These are phyloP conservation scores for Coemansia sp. DNA, from an alignment of 371 early-diverging fungal species.

Conservation along the genomic window DNA sequence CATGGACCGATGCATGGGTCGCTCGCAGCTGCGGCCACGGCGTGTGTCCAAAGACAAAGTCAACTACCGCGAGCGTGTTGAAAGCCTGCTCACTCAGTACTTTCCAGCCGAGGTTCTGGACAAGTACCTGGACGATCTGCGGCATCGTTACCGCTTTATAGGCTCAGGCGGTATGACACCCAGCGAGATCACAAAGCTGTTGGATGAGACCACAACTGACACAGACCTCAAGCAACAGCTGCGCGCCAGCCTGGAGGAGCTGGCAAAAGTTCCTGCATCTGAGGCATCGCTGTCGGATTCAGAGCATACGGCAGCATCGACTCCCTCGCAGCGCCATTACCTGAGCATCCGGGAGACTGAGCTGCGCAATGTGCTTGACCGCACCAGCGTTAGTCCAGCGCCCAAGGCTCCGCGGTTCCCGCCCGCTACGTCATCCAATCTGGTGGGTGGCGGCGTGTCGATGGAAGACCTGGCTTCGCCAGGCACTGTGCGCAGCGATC, in stretches of 20 bases:
- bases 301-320: conserved; percentile 23
- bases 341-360: conserved; percentile 49
- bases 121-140: conserved; percentile 48
- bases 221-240: conserved; percentile 47
- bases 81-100: conserved; percentile 46
- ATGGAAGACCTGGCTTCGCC: conserved; percentile 31
- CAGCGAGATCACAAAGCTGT: conserved; percentile 36
- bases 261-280: conserved; percentile 19
- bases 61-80: conserved; percentile 50
- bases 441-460: conserved; percentile 49
- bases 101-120: conserved; percentile 37
- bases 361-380: conserved; percentile 45
- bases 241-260: conserved; percentile 45
- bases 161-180: conserved; percentile 47
- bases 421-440: conserved; percentile 11
- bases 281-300: conserved; percentile 27
- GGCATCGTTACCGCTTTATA: conserved; percentile 48
- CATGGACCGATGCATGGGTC: conserved; percentile 1
- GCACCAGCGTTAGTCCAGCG: conserved; percentile 44
- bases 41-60: conserved; percentile 31
- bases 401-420: conserved; percentile 23
- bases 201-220: conserved; percentile 36
- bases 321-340: conserved; percentile 38
- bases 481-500: conserved; percentile 36
- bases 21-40: conserved; percentile 34